Evolutionary conservation across 2,329 filamentous ascomycete genomes (phyloP).

Genomic region (Claviceps quebecensis): DNA sequence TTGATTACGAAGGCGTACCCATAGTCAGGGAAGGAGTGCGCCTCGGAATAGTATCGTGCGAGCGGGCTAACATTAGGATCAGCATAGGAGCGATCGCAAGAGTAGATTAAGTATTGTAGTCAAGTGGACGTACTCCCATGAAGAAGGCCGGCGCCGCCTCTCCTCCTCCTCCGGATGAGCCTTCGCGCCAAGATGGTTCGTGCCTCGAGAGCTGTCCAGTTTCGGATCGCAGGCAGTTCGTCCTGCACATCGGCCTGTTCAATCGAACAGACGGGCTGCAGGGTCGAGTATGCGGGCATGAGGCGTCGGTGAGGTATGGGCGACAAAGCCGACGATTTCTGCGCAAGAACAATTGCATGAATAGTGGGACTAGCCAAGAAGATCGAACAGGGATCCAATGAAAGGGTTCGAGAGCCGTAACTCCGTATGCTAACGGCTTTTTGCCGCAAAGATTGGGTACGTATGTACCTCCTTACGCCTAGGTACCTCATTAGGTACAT

Average conservation of each 20-base stretch:
- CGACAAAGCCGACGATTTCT: constrained; percentile 8
- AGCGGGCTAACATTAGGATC: constrained; percentile 14
- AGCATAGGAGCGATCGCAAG: neutral
- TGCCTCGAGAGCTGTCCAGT: constrained; percentile 14
- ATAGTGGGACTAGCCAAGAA: constrained; percentile 3
- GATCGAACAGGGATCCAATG: neutral
- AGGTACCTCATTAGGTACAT: too few relatives aligned
- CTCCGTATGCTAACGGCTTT: too few relatives aligned
- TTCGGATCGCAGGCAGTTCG: constrained; percentile 10
- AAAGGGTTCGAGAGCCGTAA: neutral
- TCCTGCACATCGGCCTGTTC: neutral
- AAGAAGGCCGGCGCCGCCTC: constrained; percentile 10
- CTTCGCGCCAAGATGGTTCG: constrained; percentile 1
- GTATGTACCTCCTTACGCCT: too few relatives aligned
- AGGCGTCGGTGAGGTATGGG: neutral
- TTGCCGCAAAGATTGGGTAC: too few relatives aligned
- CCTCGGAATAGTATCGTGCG: constrained; percentile 21
- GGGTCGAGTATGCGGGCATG: neutral
- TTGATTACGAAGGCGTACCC: constrained; percentile 15
- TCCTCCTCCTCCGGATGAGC: neutral
- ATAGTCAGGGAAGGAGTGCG: constrained; percentile 28
- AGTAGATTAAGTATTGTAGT: neutral
- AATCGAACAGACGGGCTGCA: neutral
- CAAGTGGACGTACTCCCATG: constrained; percentile 17
- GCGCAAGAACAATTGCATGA: constrained; percentile 1